Evolutionary conservation across 176 grass and related monocot species (phyloP).

Genomic region (Dactylis glomerata): DNA sequence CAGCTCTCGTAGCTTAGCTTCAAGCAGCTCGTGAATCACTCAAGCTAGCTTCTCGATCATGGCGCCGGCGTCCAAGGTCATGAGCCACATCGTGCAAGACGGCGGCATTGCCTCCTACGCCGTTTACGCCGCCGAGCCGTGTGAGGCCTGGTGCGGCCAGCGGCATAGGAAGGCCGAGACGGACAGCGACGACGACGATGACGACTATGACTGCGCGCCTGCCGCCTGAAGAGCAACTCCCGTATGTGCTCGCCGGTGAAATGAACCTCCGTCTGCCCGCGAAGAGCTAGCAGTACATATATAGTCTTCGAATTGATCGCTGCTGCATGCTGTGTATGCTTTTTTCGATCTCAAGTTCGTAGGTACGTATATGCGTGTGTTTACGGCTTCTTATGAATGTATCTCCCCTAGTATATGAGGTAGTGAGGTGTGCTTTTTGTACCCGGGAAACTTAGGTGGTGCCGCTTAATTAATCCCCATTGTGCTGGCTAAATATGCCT

Average conservation of each 20-base stretch:
- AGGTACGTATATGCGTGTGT: neutral
- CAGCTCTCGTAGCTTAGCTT: neutral
- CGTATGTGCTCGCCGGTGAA: neutral
- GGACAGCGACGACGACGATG: constrained; percentile 58
- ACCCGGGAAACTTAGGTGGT: constrained; percentile 3
- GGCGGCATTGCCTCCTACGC: constrained; percentile 41
- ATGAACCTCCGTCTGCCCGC: neutral
- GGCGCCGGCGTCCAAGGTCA: constrained; percentile 25
- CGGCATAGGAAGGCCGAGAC: constrained; percentile 35
- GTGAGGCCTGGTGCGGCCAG: neutral
- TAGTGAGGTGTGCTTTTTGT: constrained; percentile 11
- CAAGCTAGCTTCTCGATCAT: constrained; percentile 15
- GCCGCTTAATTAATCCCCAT: neutral
- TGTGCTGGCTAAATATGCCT: neutral
- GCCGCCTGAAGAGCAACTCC: constrained; percentile 43
- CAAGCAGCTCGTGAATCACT: neutral
- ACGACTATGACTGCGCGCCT: constrained; percentile 61
- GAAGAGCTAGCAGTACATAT: constrained; percentile 11
- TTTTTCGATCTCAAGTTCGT: neutral
- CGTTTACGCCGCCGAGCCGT: constrained; percentile 31
- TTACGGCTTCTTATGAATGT: neutral
- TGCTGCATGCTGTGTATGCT: constrained; percentile 1
- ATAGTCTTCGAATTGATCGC: neutral
- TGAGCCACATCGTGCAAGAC: constrained; percentile 14
- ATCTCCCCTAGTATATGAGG: constrained; percentile 5